These are phyloP conservation scores for Penicillium sp. DNA, from an alignment of 2,329 filamentous ascomycete genomes.

Conservation along the genomic window DNA sequence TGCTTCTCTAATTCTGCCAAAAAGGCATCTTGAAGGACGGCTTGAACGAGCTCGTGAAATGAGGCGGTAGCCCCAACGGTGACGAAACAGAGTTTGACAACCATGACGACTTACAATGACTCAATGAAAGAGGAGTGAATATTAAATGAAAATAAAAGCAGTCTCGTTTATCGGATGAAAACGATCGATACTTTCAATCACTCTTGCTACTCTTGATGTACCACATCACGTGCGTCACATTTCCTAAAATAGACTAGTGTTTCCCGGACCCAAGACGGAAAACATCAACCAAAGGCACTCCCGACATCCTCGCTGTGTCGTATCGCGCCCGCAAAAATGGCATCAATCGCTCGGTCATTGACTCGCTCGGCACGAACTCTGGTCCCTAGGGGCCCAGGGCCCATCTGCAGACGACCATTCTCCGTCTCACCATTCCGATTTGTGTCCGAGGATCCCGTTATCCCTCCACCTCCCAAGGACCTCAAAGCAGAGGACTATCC, in stretches of 20 bases:
- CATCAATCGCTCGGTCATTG: conserved; percentile 35
- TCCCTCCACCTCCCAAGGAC: conserved; percentile 25
- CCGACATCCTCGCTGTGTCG: conserved; percentile 8
- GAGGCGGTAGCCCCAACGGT: conserved; percentile 88
- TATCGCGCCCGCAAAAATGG: conserved; percentile 30
- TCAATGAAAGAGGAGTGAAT: not conserved
- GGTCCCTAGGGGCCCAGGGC: conserved; percentile 26
- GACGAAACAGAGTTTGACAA: conserved; percentile 61
- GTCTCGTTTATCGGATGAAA: not conserved
- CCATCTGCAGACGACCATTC: conserved; percentile 26
- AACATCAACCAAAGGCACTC: conserved; percentile 16
- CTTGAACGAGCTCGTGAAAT: conserved; percentile 65
- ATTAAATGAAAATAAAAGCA: not conserved
- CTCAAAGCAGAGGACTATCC: conserved; percentile 26
- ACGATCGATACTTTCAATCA: not conserved
- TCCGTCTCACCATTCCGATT: conserved; percentile 30
- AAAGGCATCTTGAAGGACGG: conserved; percentile 58
- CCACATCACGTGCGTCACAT: conserved; percentile 4
- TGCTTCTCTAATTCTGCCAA: conserved; percentile 53
- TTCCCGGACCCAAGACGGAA: conserved; percentile 12
- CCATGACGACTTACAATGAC: not conserved
- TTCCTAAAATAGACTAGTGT: conserved; percentile 20
- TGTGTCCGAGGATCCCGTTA: conserved; percentile 30
- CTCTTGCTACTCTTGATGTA: not conserved
- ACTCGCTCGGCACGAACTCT: conserved; percentile 31